Evolutionary conservation across 495 filamentous ascomycete genomes (phyloP), one percentile per base, ranked within the genome.

Genomic region (Schizothecium vesticola): DNA sequence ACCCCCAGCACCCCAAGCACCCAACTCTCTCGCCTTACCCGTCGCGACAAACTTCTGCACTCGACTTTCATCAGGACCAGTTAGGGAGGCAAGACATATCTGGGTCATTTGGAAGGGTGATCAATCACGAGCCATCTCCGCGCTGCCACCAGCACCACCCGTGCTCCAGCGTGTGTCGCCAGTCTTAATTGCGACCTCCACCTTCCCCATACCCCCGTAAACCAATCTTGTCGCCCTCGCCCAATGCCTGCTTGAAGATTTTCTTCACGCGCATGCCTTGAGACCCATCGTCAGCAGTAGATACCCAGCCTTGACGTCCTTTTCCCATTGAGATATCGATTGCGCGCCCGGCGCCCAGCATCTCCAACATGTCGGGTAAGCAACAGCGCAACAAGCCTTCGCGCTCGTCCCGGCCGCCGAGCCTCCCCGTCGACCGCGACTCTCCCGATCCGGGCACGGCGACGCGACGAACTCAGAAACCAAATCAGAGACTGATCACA

Each of bases 341-440:
- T 64, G 65, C 24, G 24, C 16, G 22, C 28, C 61, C 66, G 8
- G 19, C 57, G 25, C 29, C 56, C 12, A 22, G 22, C 58, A 33
- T 58, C 29, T 19, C 70, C 64, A 69, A 68, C 33, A 78, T 78
- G 76, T 78, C 76, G 70, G 76, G 76, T 78, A 78, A 78, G 74
- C 73, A 70, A 25, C 74, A 71, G 19, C 72, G 67, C 63, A 60
- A 29, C 55, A 26, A 31, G 67, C 8, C 68, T 59, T 33, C 69
- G 60, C 67, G 21, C 23, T 59, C 24, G 51, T 24, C 59, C 43
- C 60, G 65, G 10, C 29, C 65, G 56, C 70, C 19, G 23, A 55
- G 59, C 12, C 26, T 58, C 28, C 59, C 65, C n/a, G 22, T 12
- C 19, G 56, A 55, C 13, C 56, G 57, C 57, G 31, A 66, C 67